phyloP scores from a whole-genome alignment of 805 yeast genomes.

The Candida dendrica region DNA sequence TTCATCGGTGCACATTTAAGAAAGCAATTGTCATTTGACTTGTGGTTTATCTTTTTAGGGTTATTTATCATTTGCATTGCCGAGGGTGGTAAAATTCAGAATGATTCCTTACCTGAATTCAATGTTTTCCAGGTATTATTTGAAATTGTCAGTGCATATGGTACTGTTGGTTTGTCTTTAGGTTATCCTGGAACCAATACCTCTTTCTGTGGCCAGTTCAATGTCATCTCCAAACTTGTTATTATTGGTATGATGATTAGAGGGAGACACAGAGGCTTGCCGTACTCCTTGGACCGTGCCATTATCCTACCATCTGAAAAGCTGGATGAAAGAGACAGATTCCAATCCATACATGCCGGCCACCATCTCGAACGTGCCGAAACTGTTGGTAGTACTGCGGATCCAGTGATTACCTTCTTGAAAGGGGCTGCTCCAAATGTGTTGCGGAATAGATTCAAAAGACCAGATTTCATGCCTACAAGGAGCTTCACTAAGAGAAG shows the following conservation, averaged over 20 bases:
- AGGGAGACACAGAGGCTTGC: constrained; percentile 95
- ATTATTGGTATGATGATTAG: constrained; percentile 86
- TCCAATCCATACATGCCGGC: constrained; percentile 22
- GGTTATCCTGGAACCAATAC: constrained; percentile 68
- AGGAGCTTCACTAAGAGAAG: neutral
- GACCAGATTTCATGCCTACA: constrained; percentile 15
- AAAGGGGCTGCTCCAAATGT: constrained; percentile 21
- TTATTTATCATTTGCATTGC: constrained; percentile 80
- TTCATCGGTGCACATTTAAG: constrained; percentile 85
- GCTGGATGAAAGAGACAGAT: constrained; percentile 52
- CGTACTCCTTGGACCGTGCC: constrained; percentile 90
- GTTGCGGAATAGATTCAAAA: constrained; percentile 14
- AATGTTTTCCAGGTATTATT: constrained; percentile 69
- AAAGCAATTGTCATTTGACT: constrained; percentile 85
- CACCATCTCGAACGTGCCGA: constrained; percentile 10
- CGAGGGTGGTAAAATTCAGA: constrained; percentile 59
- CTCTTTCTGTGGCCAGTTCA: constrained; percentile 70
- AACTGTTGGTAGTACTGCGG: constrained; percentile 15
- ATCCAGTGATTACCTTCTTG: constrained; percentile 22
- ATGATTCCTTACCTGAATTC: constrained; percentile 40
- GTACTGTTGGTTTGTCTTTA: constrained; percentile 88
- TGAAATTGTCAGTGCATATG: constrained; percentile 91
- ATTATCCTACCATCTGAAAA: constrained; percentile 74
- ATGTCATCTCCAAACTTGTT: constrained; percentile 69
- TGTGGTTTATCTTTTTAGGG: constrained; percentile 89